A percentile compares a stretch with the other conserved stretches of the same genome.
These are phyloP conservation scores for Artomyces pyxidatus DNA, from an alignment of 768 basidiomycete genomes.

Conservation along the genomic window DNA sequence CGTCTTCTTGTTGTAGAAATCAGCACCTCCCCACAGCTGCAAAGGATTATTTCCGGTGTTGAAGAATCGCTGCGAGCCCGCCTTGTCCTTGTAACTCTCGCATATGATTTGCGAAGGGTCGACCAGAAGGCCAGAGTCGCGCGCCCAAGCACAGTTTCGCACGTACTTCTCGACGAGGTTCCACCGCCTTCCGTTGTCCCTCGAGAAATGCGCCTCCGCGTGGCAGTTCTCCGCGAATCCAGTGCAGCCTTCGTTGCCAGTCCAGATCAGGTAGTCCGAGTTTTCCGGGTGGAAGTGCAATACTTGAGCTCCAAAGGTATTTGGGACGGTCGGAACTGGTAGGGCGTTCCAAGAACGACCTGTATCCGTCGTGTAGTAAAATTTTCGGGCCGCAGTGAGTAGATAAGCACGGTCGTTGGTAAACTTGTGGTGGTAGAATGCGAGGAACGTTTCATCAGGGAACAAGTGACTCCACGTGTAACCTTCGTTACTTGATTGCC, in stretches of 20 bases:
- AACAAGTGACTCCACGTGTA: slow-evolving; percentile 75
- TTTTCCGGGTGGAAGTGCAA: slow-evolving; percentile 79
- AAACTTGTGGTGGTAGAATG: slow-evolving; percentile 82
- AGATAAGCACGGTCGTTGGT: slow-evolving; percentile 80
- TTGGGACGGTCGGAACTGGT: slow-evolving; percentile 62
- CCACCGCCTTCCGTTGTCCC: slow-evolving; percentile 78
- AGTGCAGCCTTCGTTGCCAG: slow-evolving; percentile 65
- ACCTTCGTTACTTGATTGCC: slow-evolving; percentile 95
- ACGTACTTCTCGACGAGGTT: slow-evolving; percentile 75
- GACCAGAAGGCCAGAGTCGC: slow-evolving; percentile 66
- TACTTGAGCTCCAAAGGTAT: slow-evolving; percentile 65
- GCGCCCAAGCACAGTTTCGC: slow-evolving; percentile 86
- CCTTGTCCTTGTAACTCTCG: slow-evolving; percentile 79
- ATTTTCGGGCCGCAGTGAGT: slow-evolving; percentile 56
- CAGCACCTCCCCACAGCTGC: slow-evolving; percentile 68
- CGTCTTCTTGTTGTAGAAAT: slow-evolving; percentile 64
- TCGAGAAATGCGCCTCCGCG: slow-evolving; percentile 65
- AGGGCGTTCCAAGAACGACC: slow-evolving; percentile 63
- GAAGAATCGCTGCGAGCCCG: slow-evolving; percentile 65
- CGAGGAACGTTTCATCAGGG: slow-evolving; percentile 60
- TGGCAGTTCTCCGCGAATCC: slow-evolving; percentile 46
- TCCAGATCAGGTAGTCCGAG: slow-evolving; percentile 85
- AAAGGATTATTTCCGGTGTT: slow-evolving; percentile 48
- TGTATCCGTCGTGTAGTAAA: slow-evolving; percentile 78
- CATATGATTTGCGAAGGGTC: slow-evolving; percentile 89